phyloP scores from a whole-genome alignment of 257 asterid species.

The Solanum piurae region DNA sequence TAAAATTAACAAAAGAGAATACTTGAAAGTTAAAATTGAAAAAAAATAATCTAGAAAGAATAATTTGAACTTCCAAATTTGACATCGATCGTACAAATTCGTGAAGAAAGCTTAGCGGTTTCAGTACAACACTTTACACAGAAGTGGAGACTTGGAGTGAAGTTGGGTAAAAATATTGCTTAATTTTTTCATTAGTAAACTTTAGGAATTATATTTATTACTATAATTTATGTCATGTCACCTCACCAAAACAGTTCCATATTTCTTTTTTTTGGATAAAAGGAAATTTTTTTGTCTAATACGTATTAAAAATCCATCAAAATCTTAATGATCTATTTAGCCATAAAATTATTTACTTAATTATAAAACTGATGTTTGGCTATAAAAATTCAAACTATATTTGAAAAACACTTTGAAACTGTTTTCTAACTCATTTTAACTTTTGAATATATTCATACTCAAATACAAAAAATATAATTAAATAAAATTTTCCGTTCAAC shows the following conservation, averaged over 20 bases:
- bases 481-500: too few species aligned
- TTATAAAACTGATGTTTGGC: too few species aligned
- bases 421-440: not conserved
- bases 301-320: not conserved
- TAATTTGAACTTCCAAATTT: not conserved
- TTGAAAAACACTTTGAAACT: not conserved
- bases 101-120: not conserved
- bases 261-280: not conserved
- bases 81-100: not conserved
- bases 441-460: too few species aligned
- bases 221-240: not conserved
- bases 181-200: not conserved
- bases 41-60: not conserved
- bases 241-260: not conserved
- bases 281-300: not conserved
- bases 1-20: not conserved
- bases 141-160: not conserved
- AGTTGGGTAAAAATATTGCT: not conserved
- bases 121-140: not conserved
- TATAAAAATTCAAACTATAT: too few species aligned
- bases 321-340: not conserved
- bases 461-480: too few species aligned
- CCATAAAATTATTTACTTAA: not conserved
- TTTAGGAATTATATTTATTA: not conserved
- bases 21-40: not conserved